Percentiles rank a stretch among this genome's conserved stretches.
These are phyloP conservation scores for Pseudogymnoascus sp. DNA, from an alignment of 2,329 filamentous ascomycete genomes.

Conservation along the genomic window DNA sequence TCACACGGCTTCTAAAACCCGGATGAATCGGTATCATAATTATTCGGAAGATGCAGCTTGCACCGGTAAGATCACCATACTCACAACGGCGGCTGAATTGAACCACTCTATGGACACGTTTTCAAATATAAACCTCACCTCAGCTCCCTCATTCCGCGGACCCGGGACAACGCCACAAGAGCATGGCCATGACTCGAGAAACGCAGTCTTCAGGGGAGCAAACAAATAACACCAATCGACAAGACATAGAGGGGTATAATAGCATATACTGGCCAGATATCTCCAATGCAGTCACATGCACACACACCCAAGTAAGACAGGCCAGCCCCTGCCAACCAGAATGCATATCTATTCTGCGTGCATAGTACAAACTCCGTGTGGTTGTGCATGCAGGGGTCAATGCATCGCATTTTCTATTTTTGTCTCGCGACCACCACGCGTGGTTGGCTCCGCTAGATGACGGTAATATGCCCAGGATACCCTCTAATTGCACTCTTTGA, in stretches of 20 bases:
- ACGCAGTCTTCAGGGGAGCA: not conserved
- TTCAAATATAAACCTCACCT: not conserved
- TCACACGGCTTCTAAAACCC: not conserved
- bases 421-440: not conserved
- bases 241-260: not conserved
- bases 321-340: not conserved
- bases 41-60: not conserved
- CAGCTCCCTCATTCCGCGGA: not conserved
- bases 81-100: not conserved
- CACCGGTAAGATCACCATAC: not conserved
- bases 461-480: not conserved
- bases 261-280: not conserved
- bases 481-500: not conserved
- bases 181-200: not conserved
- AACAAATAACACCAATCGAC: not conserved
- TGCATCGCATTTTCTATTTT: not conserved
- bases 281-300: not conserved
- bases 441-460: not conserved
- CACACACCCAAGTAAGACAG: not conserved
- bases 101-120: not conserved
- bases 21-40: not conserved
- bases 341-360: not conserved
- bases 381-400: constrained; percentile 6
- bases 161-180: not conserved
- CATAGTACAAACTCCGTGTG: not conserved